These are phyloP conservation scores for Suhomyces bolitotheri DNA, from an alignment of 1,139 yeast species.

Conservation along the genomic window DNA sequence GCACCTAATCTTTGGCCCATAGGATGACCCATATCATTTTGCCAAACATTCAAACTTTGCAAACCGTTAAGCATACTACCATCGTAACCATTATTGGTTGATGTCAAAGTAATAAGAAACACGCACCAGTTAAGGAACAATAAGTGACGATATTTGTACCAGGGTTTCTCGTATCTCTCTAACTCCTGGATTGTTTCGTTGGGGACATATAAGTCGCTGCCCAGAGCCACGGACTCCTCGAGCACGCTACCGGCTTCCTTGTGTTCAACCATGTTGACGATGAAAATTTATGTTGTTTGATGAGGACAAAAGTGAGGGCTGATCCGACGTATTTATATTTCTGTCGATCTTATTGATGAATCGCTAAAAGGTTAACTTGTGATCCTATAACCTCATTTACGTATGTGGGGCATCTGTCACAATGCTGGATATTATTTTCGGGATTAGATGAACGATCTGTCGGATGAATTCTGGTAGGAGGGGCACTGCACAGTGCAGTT, in stretches of 20 bases:
- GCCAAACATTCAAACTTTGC: constrained; percentile 21
- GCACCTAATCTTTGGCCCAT: constrained; percentile 22
- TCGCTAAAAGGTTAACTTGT: no score
- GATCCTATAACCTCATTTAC: no score
- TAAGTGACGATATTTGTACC: constrained; percentile 16
- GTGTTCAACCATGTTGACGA: not conserved
- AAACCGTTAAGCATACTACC: constrained; percentile 26
- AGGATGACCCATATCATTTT: constrained; percentile 21
- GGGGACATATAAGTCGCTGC: not conserved
- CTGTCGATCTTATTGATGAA: no score
- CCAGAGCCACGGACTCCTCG: constrained; percentile 8
- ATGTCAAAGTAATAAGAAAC: constrained; percentile 22
- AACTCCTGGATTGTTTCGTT: constrained; percentile 10
- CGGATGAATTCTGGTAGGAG: no score
- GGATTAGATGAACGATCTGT: no score
- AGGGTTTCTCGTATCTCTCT: constrained; percentile 13
- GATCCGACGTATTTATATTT: no score
- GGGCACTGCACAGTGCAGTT: no score
- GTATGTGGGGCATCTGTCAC: no score
- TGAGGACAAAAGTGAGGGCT: no score
- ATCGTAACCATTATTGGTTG: constrained; percentile 25
- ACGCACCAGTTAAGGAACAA: constrained; percentile 15
- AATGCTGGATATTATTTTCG: no score
- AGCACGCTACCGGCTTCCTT: constrained; percentile 7
- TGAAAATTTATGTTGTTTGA: not conserved